A percentile compares a stretch with the other conserved stretches of the same genome.
phyloP scores from a whole-genome alignment of 2,329 filamentous ascomycete species.

The Pseudogymnoascus sp. region DNA sequence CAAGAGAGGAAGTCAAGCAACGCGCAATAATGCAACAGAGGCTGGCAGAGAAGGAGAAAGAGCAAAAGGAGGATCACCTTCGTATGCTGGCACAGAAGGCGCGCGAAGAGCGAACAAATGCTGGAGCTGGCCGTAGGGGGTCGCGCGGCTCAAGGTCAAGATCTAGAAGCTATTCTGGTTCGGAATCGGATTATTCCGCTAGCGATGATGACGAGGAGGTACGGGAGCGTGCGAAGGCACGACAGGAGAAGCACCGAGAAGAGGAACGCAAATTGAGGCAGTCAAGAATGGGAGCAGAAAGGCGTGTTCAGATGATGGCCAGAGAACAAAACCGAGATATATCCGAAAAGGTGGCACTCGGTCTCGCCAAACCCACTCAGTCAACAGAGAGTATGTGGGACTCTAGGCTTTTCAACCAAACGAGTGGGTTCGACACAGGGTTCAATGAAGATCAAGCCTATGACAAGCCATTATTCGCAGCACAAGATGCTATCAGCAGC shows the following conservation, averaged over 20 bases:
- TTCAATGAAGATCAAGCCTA: slow-evolving; percentile 98
- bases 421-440: slow-evolving; percentile 79
- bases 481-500: slow-evolving; percentile 86
- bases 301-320: slow-evolving; percentile 84
- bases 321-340: slow-evolving; percentile 95
- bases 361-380: slow-evolving; percentile 88
- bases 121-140: slow-evolving; percentile 39
- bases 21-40: slow-evolving; percentile 92
- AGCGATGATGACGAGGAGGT: slow-evolving; percentile 59
- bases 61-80: slow-evolving; percentile 86
- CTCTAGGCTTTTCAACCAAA: slow-evolving; percentile 89
- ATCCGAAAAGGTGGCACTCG: slow-evolving; percentile 90
- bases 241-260: slow-evolving; percentile 71
- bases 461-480: slow-evolving; percentile 93
- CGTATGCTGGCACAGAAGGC: slow-evolving; percentile 85
- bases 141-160: slow-evolving; percentile 33
- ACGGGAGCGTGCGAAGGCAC: slow-evolving; percentile 67
- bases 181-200: slow-evolving; percentile 36
- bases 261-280: slow-evolving; percentile 86
- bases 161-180: slow-evolving; percentile 46
- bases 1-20: slow-evolving; percentile 89
- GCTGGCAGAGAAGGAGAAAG: slow-evolving; percentile 92
- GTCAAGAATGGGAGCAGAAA: slow-evolving; percentile 90
- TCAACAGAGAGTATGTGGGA: slow-evolving; percentile 95
- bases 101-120: slow-evolving; percentile 65